These are phyloP conservation scores for Agaricus subrufescens DNA, from an alignment of 768 basidiomycete species.

Conservation along the genomic window DNA sequence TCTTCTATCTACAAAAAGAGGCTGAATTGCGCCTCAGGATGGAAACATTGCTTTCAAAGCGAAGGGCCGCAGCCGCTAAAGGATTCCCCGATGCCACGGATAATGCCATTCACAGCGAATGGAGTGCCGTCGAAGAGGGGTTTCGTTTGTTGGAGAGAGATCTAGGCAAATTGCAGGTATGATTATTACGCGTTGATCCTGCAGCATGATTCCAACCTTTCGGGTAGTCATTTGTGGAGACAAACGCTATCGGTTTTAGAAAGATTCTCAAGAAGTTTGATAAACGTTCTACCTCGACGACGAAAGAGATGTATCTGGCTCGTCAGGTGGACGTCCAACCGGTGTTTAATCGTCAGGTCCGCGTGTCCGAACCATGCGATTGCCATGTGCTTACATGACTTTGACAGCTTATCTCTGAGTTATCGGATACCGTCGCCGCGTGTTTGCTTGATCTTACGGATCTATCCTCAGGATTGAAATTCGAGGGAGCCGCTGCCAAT, in stretches of 20 bases:
- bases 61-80: slow-evolving; percentile 75
- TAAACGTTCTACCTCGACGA: slow-evolving; percentile 90
- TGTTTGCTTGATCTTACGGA: slow-evolving; percentile 79
- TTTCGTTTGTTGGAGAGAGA: slow-evolving; percentile 93
- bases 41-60: slow-evolving; percentile 89
- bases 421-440: slow-evolving; percentile 87
- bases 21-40: slow-evolving; percentile 89
- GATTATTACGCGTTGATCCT: background rate
- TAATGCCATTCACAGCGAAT: slow-evolving; percentile 73
- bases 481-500: slow-evolving; percentile 74
- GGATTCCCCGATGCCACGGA: slow-evolving; percentile 68
- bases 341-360: slow-evolving; percentile 90
- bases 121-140: slow-evolving; percentile 95
- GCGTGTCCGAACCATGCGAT: slow-evolving; percentile 16
- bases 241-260: slow-evolving; percentile 94
- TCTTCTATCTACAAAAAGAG: slow-evolving; percentile 96
- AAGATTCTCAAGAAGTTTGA: slow-evolving; percentile 99
- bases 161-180: slow-evolving; percentile 90
- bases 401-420: slow-evolving; percentile 82
- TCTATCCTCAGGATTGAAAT: slow-evolving; percentile 66
- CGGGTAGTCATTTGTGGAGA: slow-evolving; percentile 89
- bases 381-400: slow-evolving; percentile 1
- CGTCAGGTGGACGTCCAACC: slow-evolving; percentile 99
- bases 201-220: slow-evolving; percentile 2
- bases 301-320: slow-evolving; percentile 94